Evolutionary conservation across 345 rosid genomes (phyloP).

Genomic region (Carallia brachiata): DNA sequence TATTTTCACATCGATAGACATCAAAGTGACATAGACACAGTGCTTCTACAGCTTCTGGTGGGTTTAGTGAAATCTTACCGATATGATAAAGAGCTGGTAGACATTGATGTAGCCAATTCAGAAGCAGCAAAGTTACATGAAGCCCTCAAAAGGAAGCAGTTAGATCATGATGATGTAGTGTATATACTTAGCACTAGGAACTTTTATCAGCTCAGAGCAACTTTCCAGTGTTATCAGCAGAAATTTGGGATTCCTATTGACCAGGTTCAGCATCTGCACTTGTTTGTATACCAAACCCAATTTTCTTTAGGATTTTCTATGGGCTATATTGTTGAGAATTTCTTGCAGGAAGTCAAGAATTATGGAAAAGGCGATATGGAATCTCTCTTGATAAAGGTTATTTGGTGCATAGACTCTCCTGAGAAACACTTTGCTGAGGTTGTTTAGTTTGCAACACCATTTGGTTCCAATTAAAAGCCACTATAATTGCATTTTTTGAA

Average conservation of each 20-base stretch:
- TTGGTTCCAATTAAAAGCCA: no score
- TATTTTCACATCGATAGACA: neutral
- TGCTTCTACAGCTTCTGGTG: constrained; percentile 52
- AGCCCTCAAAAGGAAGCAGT: constrained; percentile 51
- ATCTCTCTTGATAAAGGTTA: constrained; percentile 45
- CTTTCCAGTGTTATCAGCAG: constrained; percentile 59
- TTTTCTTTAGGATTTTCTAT: neutral
- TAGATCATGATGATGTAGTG: constrained; percentile 60
- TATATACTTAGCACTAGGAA: constrained; percentile 69
- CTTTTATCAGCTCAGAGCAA: constrained; percentile 63
- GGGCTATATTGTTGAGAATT: neutral
- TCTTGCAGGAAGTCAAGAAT: constrained; percentile 52
- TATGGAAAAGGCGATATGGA: constrained; percentile 58
- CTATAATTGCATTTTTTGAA: no score
- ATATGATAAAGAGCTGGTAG: constrained; percentile 60
- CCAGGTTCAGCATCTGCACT: constrained; percentile 46
- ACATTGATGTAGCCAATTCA: constrained; percentile 47
- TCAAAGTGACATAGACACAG: constrained; percentile 2
- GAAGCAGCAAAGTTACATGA: constrained; percentile 65
- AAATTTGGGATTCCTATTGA: constrained; percentile 49
- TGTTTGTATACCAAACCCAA: neutral
- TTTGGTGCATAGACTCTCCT: constrained; percentile 60
- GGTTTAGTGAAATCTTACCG: constrained; percentile 72
- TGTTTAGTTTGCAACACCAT: neutral
- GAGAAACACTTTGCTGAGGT: constrained; percentile 89